These are phyloP conservation scores for Yamagishiella unicocca DNA, from an alignment of 139 green algal genomes.

Conservation along the genomic window DNA sequence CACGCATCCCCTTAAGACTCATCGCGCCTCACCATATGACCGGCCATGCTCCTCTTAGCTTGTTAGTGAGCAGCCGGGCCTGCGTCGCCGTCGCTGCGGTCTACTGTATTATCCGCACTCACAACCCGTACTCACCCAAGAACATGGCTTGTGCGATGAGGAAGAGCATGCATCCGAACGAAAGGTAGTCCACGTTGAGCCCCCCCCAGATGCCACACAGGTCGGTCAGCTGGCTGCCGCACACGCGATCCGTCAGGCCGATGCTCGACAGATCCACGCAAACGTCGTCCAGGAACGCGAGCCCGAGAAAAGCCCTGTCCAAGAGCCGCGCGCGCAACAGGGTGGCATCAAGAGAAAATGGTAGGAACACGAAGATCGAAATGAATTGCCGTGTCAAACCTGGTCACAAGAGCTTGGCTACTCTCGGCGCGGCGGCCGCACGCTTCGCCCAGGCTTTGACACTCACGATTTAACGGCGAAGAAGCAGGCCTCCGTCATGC, in stretches of 20 bases:
- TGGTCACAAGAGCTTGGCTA: too few species aligned
- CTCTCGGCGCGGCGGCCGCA: too few species aligned
- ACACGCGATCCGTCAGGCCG: neutral
- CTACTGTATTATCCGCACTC: too few species aligned
- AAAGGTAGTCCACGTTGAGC: slow-evolving; percentile 1
- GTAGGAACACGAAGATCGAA: too few species aligned
- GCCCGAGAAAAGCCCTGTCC: neutral
- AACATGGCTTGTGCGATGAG: slow-evolving; percentile 32
- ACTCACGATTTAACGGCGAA: neutral
- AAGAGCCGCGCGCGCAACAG: too few species aligned
- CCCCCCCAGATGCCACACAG: slow-evolving; percentile 6
- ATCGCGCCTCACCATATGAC: too few species aligned
- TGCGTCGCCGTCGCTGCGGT: too few species aligned
- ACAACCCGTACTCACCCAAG: neutral
- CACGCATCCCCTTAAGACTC: too few species aligned
- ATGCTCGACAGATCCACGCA: slow-evolving; percentile 19
- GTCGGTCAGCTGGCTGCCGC: neutral
- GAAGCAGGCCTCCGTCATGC: slow-evolving; percentile 15
- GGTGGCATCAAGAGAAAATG: too few species aligned
- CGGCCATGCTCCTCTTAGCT: too few species aligned
- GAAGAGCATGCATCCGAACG: slow-evolving; percentile 4
- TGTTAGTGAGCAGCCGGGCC: too few species aligned
- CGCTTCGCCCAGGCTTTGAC: neutral
- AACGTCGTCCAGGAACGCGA: neutral
- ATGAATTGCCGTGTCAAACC: too few species aligned